These are phyloP conservation scores for Cladophialophora yegresii DNA, from an alignment of 2,329 filamentous ascomycete genomes.

Conservation along the genomic window DNA sequence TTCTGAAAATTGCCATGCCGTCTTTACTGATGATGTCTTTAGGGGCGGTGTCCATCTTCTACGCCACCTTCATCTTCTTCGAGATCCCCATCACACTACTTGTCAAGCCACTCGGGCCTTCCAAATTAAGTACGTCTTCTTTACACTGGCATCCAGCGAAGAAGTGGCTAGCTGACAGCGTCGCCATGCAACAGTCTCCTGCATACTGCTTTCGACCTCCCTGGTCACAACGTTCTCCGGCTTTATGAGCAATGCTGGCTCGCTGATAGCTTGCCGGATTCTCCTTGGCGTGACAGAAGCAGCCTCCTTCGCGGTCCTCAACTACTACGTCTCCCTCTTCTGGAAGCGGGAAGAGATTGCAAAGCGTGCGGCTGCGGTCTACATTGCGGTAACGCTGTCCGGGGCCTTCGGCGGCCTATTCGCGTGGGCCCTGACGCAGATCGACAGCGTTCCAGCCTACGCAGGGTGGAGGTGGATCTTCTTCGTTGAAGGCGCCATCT, in stretches of 20 bases:
- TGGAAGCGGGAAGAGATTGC: constrained; percentile 61
- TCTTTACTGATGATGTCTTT: not conserved
- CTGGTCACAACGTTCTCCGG: not conserved
- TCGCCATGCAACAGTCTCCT: not conserved
- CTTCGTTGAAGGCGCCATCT: constrained; percentile 66
- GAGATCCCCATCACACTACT: not conserved
- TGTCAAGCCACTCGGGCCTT: not conserved
- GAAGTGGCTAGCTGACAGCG: not conserved
- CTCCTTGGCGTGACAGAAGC: constrained; percentile 45
- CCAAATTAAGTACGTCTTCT: constrained; percentile 1
- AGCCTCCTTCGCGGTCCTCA: constrained; percentile 46
- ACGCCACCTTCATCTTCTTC: constrained; percentile 1
- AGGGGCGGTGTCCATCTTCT: constrained; percentile 5
- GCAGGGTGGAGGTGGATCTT: constrained; percentile 67
- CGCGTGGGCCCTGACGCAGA: constrained; percentile 61
- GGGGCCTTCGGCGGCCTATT: constrained; percentile 75
- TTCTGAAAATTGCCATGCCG: constrained; percentile 42
- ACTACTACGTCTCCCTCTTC: constrained; percentile 59
- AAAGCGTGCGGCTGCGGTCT: constrained; percentile 58
- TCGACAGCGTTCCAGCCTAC: constrained; percentile 49
- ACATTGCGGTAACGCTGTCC: constrained; percentile 65
- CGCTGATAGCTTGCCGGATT: constrained; percentile 37
- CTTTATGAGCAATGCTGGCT: not conserved
- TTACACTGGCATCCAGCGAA: not conserved
- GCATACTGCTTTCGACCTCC: not conserved